Evolutionary conservation across 2,329 filamentous ascomycete species (phyloP).

Genomic region (Fusarium chaquense): DNA sequence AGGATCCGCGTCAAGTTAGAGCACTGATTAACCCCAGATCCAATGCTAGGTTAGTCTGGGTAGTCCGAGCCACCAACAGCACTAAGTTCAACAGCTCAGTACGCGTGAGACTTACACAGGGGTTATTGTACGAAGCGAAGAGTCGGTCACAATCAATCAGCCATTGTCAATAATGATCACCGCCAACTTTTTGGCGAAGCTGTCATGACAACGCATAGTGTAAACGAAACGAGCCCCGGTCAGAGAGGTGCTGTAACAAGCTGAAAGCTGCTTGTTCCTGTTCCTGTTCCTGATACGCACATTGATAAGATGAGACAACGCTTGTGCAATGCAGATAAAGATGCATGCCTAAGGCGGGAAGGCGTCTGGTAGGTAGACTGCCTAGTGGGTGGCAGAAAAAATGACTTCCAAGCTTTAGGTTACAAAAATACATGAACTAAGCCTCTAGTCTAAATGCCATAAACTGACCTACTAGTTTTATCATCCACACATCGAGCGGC

Average conservation of each 20-base stretch:
- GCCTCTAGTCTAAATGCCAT: too few relatives aligned
- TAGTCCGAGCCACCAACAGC: conserved; percentile 20
- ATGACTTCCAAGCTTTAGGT: too few relatives aligned
- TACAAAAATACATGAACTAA: too few relatives aligned
- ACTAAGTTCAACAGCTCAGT: conserved; percentile 16
- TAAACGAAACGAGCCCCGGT: conserved; percentile 9
- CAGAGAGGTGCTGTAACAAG: background rate
- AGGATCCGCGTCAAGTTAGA: conserved; percentile 19
- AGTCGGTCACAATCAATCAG: conserved; percentile 7
- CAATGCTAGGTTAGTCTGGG: background rate
- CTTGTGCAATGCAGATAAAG: conserved; percentile 23
- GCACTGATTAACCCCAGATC: conserved; percentile 16
- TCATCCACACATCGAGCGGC: too few relatives aligned
- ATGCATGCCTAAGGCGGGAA: conserved; percentile 48
- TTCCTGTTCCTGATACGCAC: conserved; percentile 32
- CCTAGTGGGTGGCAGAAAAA: too few relatives aligned
- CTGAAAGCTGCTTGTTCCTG: conserved; percentile 32
- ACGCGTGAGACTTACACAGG: conserved; percentile 21
- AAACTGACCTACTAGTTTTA: too few relatives aligned
- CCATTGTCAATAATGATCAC: conserved; percentile 6
- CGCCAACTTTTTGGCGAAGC: conserved; percentile 7
- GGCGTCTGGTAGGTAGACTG: conserved; percentile 14
- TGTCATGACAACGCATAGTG: conserved; percentile 30
- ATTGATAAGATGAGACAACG: conserved; percentile 36
- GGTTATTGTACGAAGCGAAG: conserved; percentile 14